Evolutionary conservation across 805 yeast species (phyloP), one percentile per base, ranked within the genome.

Genomic region (Kurtzmaniella cleridarum): DNA sequence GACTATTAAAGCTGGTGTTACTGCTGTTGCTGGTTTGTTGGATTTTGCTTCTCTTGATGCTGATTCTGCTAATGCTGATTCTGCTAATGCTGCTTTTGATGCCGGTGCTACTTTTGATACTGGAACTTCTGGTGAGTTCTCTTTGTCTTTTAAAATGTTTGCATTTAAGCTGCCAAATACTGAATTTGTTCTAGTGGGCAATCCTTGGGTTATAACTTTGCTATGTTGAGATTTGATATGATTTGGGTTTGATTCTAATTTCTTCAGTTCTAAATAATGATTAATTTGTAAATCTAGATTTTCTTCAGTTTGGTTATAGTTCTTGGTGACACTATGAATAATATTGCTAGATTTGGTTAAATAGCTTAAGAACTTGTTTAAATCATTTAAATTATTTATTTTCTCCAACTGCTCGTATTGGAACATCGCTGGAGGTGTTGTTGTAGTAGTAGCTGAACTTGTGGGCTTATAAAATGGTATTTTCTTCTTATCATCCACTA

Each of bases 311-410:
- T 42, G 44, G 8, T 44, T 30, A 28, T 45, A 48, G 32, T 51
- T 52, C 43, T 66, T 67, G 13, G 69, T 64, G 7, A 60, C 73
- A 39, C 66, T 54, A 39, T 64, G 64, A 31, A 68, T 61, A 26
- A 68, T 54, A 36, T 56, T 63, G 29, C 67, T 53, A 27, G 61
- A 60, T 38, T 63, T 66, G 28, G 62, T 59, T 24, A 64, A 44
- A 45, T 66, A 68, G 11, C 59, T 60, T 34, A 66, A 44, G 37
- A 67, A 65, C 44, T 60, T 57, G 43, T 68, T 66, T 43, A 68
- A 54, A 45, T 67, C 73, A 44, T 63, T 62, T 16, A 64, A 49
- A 39, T 65, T 64, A 44, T 60, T 62, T 34, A 68, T 64, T 13
- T 57, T 55, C 37, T 66, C 73, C 14, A 68, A 44, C 43, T 64